A percentile compares a stretch with the other conserved stretches of the same genome.
These are phyloP conservation scores for Entrophospora sp. DNA, from an alignment of 192 early-diverging fungal species.

Conservation along the genomic window DNA sequence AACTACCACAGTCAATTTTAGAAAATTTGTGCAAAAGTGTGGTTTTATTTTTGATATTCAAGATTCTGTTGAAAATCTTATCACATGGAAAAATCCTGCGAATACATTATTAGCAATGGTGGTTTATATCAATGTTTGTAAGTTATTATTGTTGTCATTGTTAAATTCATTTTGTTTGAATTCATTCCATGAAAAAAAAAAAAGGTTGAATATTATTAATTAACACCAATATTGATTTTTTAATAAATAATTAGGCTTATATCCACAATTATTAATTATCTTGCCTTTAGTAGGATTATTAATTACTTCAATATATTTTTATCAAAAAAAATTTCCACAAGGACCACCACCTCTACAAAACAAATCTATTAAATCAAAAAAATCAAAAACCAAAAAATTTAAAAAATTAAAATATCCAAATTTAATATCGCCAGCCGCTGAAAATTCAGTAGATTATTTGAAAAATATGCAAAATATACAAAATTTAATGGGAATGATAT, in stretches of 20 bases:
- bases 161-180: too few species aligned
- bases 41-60: constrained; percentile 55
- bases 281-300: constrained; percentile 21
- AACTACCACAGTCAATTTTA: constrained; percentile 60
- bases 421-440: too few species aligned
- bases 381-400: constrained; percentile 20
- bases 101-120: constrained; percentile 48
- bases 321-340: constrained; percentile 14
- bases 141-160: background rate
- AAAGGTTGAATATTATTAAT: too few species aligned
- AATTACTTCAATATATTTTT: constrained; percentile 13
- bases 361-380: background rate
- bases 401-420: background rate
- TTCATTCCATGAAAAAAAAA: too few species aligned
- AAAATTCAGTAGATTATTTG: constrained; percentile 49
- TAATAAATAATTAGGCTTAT: too few species aligned
- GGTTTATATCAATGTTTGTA: constrained; percentile 46
- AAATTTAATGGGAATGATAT: constrained; percentile 62
- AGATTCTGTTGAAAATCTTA: constrained; percentile 49
- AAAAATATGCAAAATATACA: constrained; percentile 68
- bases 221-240: too few species aligned
- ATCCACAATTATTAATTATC: constrained; percentile 27
- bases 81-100: constrained; percentile 64
- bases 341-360: too few species aligned
- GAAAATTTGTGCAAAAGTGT: constrained; percentile 54